Percentiles rank a stretch among this genome's conserved stretches.
Evolutionary conservation across 2,329 filamentous ascomycete species (phyloP).

Genomic region (Tolypocladium inflatum): DNA sequence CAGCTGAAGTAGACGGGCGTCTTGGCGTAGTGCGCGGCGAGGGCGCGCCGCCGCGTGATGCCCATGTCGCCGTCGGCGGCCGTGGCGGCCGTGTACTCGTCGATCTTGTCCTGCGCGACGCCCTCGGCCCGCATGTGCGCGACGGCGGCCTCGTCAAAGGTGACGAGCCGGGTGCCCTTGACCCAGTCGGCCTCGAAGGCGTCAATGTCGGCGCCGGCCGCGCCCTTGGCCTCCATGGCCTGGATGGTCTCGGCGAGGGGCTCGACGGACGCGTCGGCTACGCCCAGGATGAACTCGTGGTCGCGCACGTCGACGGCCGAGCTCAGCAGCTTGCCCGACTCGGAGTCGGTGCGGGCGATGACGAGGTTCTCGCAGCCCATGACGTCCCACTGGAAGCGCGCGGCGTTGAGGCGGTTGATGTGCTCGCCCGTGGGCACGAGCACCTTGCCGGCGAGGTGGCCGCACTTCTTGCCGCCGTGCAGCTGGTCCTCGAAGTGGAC

Average conservation of each 20-base stretch:
- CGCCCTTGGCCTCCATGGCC: constrained; percentile 76
- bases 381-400: constrained; percentile 95
- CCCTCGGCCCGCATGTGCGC: constrained; percentile 62
- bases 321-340: constrained; percentile 83
- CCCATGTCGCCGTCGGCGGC: constrained; percentile 62
- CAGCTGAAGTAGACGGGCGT: constrained; percentile 73
- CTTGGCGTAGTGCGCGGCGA: constrained; percentile 59
- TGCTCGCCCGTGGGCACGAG: constrained; percentile 90
- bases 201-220: constrained; percentile 72
- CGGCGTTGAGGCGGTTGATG: constrained; percentile 86
- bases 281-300: constrained; percentile 91
- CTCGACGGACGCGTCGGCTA: constrained; percentile 63
- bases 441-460: constrained; percentile 92
- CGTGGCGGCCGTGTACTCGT: constrained; percentile 56
- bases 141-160: constrained; percentile 84
- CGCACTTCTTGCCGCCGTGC: constrained; percentile 97
- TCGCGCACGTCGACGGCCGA: constrained; percentile 89
- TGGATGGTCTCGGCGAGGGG: constrained; percentile 84
- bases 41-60: constrained; percentile 63
- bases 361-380: constrained; percentile 95
- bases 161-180: constrained; percentile 72
- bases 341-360: constrained; percentile 90
- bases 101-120: constrained; percentile 52
- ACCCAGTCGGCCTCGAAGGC: constrained; percentile 82
- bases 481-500: constrained; percentile 98